phyloP scores from a whole-genome alignment of 2,329 filamentous ascomycete genomes.

The Clarireedia monteithiana region DNA sequence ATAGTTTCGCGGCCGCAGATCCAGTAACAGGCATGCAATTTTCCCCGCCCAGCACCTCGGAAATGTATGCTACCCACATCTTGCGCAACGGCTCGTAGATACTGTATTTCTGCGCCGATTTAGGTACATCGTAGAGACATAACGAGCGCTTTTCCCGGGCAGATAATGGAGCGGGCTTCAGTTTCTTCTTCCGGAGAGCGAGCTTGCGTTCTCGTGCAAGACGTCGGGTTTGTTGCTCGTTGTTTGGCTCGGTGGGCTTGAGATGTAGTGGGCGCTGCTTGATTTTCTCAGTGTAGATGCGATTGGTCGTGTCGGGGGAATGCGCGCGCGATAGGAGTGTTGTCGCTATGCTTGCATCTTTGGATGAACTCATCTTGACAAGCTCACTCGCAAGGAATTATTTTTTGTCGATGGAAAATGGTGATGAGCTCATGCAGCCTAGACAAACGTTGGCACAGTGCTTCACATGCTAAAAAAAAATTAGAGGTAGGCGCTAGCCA shows the following conservation, averaged over 20 bases:
- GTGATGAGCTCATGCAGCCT: no score
- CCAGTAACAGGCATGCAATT: constrained; percentile 14
- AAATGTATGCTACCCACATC: constrained; percentile 80
- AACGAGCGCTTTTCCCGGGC: constrained; percentile 68
- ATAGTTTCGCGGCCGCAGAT: constrained; percentile 62
- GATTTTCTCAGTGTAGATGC: constrained; percentile 76
- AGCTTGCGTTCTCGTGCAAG: constrained; percentile 30
- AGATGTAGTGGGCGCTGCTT: constrained; percentile 75
- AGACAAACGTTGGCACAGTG: not conserved
- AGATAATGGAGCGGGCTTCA: constrained; percentile 62
- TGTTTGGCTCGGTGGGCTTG: constrained; percentile 47
- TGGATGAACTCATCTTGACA: constrained; percentile 5
- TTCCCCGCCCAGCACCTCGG: constrained; percentile 54
- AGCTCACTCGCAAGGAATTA: not conserved
- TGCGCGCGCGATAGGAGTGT: constrained; percentile 70
- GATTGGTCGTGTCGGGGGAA: constrained; percentile 59
- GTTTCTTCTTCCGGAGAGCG: constrained; percentile 34
- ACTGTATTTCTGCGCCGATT: constrained; percentile 59
- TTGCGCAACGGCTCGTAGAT: constrained; percentile 70
- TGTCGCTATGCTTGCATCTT: constrained; percentile 9
- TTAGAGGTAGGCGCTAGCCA: not conserved
- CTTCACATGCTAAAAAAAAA: constrained; percentile 8
- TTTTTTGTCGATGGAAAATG: constrained; percentile 1
- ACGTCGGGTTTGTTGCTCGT: constrained; percentile 46
- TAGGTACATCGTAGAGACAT: constrained; percentile 67